phyloP scores from a whole-genome alignment of 2,329 filamentous ascomycete genomes.

The Paraphoma sp. region DNA sequence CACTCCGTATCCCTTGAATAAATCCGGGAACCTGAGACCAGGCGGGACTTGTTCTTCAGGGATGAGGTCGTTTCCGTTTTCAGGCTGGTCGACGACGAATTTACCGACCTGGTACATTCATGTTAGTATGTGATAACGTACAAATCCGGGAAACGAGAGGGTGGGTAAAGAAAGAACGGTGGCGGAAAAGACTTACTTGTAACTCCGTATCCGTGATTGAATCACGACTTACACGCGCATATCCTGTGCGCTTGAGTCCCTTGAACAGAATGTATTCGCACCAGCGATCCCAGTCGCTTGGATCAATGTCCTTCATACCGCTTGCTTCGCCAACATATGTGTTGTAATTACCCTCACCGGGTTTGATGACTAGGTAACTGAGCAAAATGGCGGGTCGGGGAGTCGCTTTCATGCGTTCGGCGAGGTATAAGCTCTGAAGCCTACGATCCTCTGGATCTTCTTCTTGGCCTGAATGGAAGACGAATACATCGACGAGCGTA shows the following conservation, averaged over 20 bases:
- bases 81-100: slow-evolving; percentile 79
- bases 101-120: slow-evolving; percentile 71
- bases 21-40: slow-evolving; percentile 80
- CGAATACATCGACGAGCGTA: slow-evolving; percentile 87
- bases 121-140: slow-evolving; percentile 6
- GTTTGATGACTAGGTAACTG: slow-evolving; percentile 90
- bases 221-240: slow-evolving; percentile 84
- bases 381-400: slow-evolving; percentile 83
- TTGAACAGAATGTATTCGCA: slow-evolving; percentile 99
- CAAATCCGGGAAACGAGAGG: too few species aligned
- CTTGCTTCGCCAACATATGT: slow-evolving; percentile 86
- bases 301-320: slow-evolving; percentile 95
- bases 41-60: slow-evolving; percentile 76
- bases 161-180: not conserved
- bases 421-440: slow-evolving; percentile 83
- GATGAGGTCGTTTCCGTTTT: slow-evolving; percentile 70
- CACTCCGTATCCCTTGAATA: slow-evolving; percentile 86
- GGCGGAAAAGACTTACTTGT: slow-evolving; percentile 64
- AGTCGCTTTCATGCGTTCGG: slow-evolving; percentile 84
- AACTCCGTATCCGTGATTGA: slow-evolving; percentile 98
- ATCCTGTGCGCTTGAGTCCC: slow-evolving; percentile 81
- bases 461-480: slow-evolving; percentile 98
- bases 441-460: slow-evolving; percentile 92
- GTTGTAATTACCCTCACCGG: slow-evolving; percentile 93
- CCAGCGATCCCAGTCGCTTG: slow-evolving; percentile 94